Conservation (phyloP, 768 basidiomycete genomes). For the Amanita molliuscula region DNA sequence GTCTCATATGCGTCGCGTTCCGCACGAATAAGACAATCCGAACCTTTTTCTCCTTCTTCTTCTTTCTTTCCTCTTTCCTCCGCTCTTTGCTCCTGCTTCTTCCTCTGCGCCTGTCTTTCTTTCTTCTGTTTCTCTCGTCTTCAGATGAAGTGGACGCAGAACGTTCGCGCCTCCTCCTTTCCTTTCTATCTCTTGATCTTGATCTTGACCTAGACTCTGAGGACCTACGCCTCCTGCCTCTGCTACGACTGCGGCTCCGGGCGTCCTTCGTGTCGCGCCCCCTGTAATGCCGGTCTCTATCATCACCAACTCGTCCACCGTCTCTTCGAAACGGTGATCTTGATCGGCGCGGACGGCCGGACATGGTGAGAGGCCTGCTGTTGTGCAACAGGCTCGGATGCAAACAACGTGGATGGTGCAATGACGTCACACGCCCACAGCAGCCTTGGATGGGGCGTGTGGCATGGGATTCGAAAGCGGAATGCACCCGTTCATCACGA, state of each 20-base stretch:
- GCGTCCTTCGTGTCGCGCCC: constrained; percentile 2
- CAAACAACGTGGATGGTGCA: neutral
- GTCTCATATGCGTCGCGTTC: neutral
- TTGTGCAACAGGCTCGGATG: neutral
- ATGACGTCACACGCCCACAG: constrained; percentile 1
- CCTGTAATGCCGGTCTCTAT: neutral
- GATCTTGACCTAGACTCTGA: constrained; percentile 19
- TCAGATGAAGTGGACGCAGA: constrained; percentile 28
- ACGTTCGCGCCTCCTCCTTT: constrained; percentile 11
- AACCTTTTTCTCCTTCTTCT: constrained; percentile 59
- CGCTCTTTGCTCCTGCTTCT: constrained; percentile 30
- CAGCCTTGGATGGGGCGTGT: neutral
- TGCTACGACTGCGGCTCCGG: constrained; percentile 16
- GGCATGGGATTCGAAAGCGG: neutral
- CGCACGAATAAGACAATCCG: constrained; percentile 24
- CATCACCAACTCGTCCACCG: constrained; percentile 4
- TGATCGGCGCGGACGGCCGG: neutral
- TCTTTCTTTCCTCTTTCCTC: constrained; percentile 41
- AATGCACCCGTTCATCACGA: neutral
- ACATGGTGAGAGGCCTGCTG: neutral
- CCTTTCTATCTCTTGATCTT: constrained; percentile 21
- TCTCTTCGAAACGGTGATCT: constrained; percentile 3
- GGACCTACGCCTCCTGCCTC: constrained; percentile 21
- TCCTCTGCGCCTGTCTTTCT: constrained; percentile 27
- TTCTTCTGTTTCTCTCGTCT: constrained; percentile 29